Evolutionary conservation across 208 protist genomes (phyloP).

Genomic region (Trichomonas gallinae): DNA sequence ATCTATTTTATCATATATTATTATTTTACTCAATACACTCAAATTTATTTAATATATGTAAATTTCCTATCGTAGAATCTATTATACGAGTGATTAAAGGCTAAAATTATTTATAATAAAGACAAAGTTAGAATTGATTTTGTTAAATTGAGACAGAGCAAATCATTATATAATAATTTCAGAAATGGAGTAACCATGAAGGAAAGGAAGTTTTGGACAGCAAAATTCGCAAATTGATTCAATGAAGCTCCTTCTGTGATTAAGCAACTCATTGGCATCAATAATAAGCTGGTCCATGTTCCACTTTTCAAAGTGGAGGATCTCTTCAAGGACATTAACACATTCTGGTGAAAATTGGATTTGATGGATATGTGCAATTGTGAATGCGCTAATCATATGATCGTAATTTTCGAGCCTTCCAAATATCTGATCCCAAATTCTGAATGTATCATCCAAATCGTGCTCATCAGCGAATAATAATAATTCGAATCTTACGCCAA

Average conservation of each 20-base stretch:
- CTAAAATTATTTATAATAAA: too few relatives aligned
- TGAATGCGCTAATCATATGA: neutral
- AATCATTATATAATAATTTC: too few relatives aligned
- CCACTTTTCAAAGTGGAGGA: neutral
- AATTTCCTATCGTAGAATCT: too few relatives aligned
- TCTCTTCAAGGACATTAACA: neutral
- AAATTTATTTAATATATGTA: too few relatives aligned
- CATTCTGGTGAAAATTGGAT: neutral
- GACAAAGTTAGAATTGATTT: too few relatives aligned
- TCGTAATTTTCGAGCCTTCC: neutral
- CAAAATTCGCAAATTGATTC: neutral
- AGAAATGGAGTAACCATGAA: neutral
- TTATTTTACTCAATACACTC: too few relatives aligned
- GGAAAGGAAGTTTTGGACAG: neutral
- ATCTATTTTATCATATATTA: too few relatives aligned
- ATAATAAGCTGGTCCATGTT: neutral
- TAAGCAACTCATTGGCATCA: neutral
- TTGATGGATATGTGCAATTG: neutral
- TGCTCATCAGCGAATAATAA: neutral
- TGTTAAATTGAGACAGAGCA: neutral
- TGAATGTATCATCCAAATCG: neutral
- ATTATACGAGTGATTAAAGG: too few relatives aligned
- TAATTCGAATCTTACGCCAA: neutral
- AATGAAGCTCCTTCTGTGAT: neutral
- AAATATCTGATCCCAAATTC: conserved; percentile 7